phyloP scores from a whole-genome alignment of 495 filamentous ascomycete species.

The Podospora comata region DNA sequence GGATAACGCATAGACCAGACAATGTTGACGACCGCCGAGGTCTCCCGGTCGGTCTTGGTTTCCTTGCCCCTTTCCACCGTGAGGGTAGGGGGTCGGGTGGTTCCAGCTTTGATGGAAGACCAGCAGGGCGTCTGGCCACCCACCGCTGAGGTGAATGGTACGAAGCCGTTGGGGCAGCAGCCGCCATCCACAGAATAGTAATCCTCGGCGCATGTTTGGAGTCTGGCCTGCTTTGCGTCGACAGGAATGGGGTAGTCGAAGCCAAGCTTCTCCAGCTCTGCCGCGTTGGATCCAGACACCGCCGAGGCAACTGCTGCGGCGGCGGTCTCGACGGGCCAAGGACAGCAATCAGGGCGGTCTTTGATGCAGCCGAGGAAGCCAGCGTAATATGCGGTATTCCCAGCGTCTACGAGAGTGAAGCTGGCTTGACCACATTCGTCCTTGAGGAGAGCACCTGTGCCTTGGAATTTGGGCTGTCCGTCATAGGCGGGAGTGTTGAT shows the following conservation, averaged over 20 bases:
- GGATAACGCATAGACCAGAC: slow-evolving; percentile 30
- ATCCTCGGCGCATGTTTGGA: slow-evolving; percentile 26
- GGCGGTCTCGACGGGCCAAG: slow-evolving; percentile 23
- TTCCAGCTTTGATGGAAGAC: slow-evolving; percentile 14
- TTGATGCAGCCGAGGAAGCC: slow-evolving; percentile 30
- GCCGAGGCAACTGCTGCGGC: not conserved
- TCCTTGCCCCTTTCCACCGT: slow-evolving; percentile 19
- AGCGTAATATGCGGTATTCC: slow-evolving; percentile 26
- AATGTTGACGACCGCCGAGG: slow-evolving; percentile 32
- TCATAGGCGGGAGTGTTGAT: slow-evolving; percentile 10
- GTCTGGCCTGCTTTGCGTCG: slow-evolving; percentile 8
- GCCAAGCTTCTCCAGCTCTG: slow-evolving; percentile 1
- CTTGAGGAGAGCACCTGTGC: slow-evolving; percentile 24
- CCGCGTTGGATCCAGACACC: not conserved
- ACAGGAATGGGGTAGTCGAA: slow-evolving; percentile 24
- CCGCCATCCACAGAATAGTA: slow-evolving; percentile 32
- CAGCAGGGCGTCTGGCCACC: slow-evolving; percentile 31
- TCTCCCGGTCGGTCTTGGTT: slow-evolving; percentile 20
- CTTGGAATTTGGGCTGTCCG: slow-evolving; percentile 20
- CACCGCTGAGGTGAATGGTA: slow-evolving; percentile 25
- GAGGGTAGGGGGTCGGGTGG: slow-evolving; percentile 17
- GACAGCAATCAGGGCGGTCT: slow-evolving; percentile 31
- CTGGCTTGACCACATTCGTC: slow-evolving; percentile 24
- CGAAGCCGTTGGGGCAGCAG: slow-evolving; percentile 31
- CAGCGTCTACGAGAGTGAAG: slow-evolving; percentile 31